Conservation (phyloP, 2,329 filamentous ascomycete genomes). For the Fusarium tuaranense region DNA sequence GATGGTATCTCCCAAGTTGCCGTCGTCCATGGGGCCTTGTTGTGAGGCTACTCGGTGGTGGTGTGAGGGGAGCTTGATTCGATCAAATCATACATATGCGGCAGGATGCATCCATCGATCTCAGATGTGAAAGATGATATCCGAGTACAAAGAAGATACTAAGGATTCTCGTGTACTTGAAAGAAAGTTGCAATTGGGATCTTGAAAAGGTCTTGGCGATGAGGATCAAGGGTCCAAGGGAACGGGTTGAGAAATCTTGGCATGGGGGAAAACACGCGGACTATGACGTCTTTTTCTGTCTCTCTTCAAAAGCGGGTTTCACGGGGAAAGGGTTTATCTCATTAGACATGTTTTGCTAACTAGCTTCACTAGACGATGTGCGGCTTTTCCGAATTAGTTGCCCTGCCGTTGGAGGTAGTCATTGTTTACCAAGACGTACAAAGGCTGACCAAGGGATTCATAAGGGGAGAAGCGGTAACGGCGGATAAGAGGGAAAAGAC, state of each 20-base stretch:
- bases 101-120: not conserved
- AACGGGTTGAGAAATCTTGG: constrained; percentile 2
- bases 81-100: not conserved
- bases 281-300: constrained; percentile 1
- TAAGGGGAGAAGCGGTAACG: not conserved
- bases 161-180: not conserved
- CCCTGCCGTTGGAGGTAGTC: not conserved
- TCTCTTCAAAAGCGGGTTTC: not conserved
- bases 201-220: constrained; percentile 1
- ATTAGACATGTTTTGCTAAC: not conserved
- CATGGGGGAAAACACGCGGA: not conserved
- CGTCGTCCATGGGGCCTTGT: constrained; percentile 55
- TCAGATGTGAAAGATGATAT: not conserved
- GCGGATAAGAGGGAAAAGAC: not conserved
- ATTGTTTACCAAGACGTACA: constrained; percentile 1
- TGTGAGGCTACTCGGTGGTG: not conserved
- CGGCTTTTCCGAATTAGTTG: not conserved
- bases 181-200: not conserved
- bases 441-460: not conserved
- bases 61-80: not conserved
- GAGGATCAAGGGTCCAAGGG: not conserved
- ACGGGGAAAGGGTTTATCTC: not conserved
- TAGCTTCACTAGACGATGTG: not conserved
- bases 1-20: constrained; percentile 52
- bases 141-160: not conserved